Conservation (phyloP, 768 basidiomycete species). For the Hygrocybe coccinea region DNA sequence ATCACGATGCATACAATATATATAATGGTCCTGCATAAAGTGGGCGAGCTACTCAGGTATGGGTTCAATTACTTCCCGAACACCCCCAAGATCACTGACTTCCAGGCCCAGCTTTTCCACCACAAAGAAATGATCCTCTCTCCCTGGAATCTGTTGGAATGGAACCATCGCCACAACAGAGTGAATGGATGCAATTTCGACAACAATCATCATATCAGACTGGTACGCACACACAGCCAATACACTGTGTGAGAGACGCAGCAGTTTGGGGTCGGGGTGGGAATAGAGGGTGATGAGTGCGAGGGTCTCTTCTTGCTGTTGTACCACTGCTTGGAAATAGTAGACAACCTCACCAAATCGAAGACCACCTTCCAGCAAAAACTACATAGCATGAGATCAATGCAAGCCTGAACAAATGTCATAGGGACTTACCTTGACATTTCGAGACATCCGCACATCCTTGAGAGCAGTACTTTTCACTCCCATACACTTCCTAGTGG, state of each 20-base stretch:
- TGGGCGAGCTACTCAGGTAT: not conserved
- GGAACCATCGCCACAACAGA: slow-evolving; percentile 13
- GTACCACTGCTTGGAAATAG: slow-evolving; percentile 7
- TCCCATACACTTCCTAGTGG: too few relatives aligned
- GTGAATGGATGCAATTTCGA: not conserved
- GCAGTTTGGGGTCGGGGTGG: slow-evolving; percentile 2
- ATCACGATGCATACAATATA: not conserved
- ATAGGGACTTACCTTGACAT: slow-evolving; percentile 4
- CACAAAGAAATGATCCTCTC: not conserved
- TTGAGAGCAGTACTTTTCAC: too few relatives aligned
- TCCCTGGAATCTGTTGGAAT: not conserved
- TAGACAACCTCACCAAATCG: not conserved
- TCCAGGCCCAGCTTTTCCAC: slow-evolving; percentile 8
- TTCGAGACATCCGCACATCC: slow-evolving; percentile 2
- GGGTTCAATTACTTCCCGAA: not conserved
- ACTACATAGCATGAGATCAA: not conserved
- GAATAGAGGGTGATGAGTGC: slow-evolving; percentile 12
- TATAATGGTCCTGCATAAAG: not conserved
- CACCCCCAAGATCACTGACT: not conserved
- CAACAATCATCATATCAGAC: slow-evolving; percentile 7
- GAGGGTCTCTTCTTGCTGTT: slow-evolving; percentile 4
- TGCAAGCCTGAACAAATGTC: not conserved
- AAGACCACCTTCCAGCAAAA: not conserved
- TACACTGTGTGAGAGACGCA: slow-evolving; percentile 5
- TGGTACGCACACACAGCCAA: slow-evolving; percentile 5